Evolutionary conservation across 768 basidiomycete genomes (phyloP).

Genomic region (Serendipita vermifera): DNA sequence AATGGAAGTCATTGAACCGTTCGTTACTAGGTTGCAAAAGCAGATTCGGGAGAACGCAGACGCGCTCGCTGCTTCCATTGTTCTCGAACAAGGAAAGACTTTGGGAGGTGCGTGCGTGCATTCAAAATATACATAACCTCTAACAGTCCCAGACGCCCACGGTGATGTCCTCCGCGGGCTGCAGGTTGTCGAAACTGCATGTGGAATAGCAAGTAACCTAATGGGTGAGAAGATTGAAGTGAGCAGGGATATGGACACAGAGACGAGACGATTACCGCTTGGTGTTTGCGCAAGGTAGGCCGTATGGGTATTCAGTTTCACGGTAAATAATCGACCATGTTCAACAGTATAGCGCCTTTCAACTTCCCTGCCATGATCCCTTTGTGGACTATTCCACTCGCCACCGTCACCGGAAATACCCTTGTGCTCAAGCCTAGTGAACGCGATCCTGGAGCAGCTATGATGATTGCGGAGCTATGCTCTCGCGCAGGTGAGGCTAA

Average conservation of each 20-base stretch:
- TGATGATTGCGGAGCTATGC: conserved; percentile 95
- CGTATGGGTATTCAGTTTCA: conserved; percentile 1
- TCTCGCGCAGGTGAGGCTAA: conserved; percentile 47
- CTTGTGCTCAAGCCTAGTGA: conserved; percentile 92
- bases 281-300: conserved; percentile 27
- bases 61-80: conserved; percentile 76
- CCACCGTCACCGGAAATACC: conserved; percentile 82
- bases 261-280: conserved; percentile 26
- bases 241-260: conserved; percentile 39
- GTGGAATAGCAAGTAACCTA: conserved; percentile 70
- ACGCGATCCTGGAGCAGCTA: conserved; percentile 90
- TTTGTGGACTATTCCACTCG: conserved; percentile 82
- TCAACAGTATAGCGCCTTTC: conserved; percentile 48
- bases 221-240: conserved; percentile 86
- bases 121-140: not conserved
- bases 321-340: conserved; percentile 18
- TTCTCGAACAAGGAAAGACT: conserved; percentile 94
- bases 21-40: conserved; percentile 84
- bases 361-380: conserved; percentile 98
- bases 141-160: conserved; percentile 55
- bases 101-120: conserved; percentile 42
- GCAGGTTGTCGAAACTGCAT: conserved; percentile 68
- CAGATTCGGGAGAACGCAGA: conserved; percentile 77
- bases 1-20: not conserved
- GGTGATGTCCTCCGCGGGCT: conserved; percentile 88